These are phyloP conservation scores for Geotrichum reessii DNA, from an alignment of 1,139 yeast genomes.

Conservation along the genomic window DNA sequence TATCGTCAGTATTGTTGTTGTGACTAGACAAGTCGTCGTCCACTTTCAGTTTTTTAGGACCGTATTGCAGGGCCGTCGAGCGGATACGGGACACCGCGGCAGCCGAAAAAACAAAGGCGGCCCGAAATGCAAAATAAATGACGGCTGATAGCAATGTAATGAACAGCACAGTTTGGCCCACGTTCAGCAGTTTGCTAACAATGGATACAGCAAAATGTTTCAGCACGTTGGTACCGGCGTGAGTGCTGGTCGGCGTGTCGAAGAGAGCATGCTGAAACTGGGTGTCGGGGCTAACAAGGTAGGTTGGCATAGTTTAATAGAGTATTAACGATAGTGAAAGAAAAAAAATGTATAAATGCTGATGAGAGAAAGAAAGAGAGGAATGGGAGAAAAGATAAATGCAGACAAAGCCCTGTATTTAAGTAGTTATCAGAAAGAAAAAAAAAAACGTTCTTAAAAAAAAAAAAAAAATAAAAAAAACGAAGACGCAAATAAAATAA, in stretches of 20 bases:
- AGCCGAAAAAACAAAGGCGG: not conserved
- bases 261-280: constrained; percentile 14
- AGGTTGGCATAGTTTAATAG: constrained; percentile 10
- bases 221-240: not conserved
- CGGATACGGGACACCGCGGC: constrained; percentile 5
- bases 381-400: not conserved
- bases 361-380: not conserved
- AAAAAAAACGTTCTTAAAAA: not conserved
- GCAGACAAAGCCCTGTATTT: not conserved
- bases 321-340: not conserved
- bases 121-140: constrained; percentile 9
- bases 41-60: constrained; percentile 2
- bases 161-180: constrained; percentile 1
- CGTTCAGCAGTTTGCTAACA: not conserved
- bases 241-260: constrained; percentile 2
- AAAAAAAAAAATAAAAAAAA: not conserved
- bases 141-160: constrained; percentile 16
- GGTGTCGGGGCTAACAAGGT: constrained; percentile 14
- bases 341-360: constrained; percentile 5
- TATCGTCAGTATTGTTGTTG: not conserved
- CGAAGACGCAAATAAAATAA: not conserved
- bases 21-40: not conserved
- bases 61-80: constrained; percentile 1
- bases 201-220: not conserved
- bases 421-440: not conserved